Evolutionary conservation across 805 yeast genomes (phyloP), one percentile per base, ranked within the genome.

Genomic region (Kluyveromyces wickerhamii): DNA sequence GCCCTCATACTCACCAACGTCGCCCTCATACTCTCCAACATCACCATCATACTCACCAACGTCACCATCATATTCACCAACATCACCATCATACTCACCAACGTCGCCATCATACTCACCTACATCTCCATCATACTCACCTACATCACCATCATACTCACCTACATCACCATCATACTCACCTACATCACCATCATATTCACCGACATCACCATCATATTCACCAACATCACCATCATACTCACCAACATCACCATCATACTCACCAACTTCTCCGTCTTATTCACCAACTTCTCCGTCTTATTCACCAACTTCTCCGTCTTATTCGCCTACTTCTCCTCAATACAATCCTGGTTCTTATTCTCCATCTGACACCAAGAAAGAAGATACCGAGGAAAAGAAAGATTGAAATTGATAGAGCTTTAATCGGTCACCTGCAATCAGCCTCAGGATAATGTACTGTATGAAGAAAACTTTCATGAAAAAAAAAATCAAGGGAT

Each of bases 121-220:
- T 42, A 84, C 95, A 0, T 79, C 89, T 0, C 96, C 96, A 40
- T 47, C 63, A 1, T 85, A 85, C 59, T 69, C 79, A 1, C 95
- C 95, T 31, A 82, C 86, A 0, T 72, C 81, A 3, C 86, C 87
- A 41, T 42, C 74, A 3, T 81, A 80, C 50, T 67, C 77, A 4
- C 89, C 92, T 39, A 77, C 86, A 0, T 77, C 88, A 0, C 77
- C 87, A 52, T 45, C 64, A 1, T 77, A 77, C 54, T 63, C 72
- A 0, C 83, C 84, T 33, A 76, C 84, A 0, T 67, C 77, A 4
- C 84, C 85, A 39, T 44, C 58, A 4, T 77, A 77, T 52, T 63
- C 74, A 0, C 92, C 92, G 35, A 79, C 88, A 0, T 75, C 86
- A 0, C 92, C 94, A 47, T 50, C 66, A 11, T 81, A 79, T 59